Conservation (phyloP, 225 moss, liverwort and hornwort species). For the Marchantia polymorpha region DNA sequence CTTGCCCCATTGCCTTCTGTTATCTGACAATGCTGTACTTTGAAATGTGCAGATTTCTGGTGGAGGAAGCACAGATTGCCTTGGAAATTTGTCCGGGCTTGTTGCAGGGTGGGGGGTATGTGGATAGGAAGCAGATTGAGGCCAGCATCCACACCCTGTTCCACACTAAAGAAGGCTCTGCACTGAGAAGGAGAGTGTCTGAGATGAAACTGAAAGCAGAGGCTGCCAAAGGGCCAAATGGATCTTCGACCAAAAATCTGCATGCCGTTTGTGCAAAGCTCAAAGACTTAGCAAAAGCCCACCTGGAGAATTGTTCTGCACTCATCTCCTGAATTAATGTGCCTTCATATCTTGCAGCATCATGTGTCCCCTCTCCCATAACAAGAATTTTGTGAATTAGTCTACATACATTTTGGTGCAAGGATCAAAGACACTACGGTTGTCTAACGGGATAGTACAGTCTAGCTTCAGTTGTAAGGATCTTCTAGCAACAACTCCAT, state of each 20-base stretch:
- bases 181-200: conserved; percentile 13
- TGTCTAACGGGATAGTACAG: too few species aligned
- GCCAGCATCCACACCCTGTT: conserved; percentile 27
- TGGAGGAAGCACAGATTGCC: conserved; percentile 22
- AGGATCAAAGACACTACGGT: too few species aligned
- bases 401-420: too few species aligned
- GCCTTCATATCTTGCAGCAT: too few species aligned
- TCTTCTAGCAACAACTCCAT: too few species aligned
- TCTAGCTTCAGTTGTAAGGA: too few species aligned
- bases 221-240: conserved; percentile 17
- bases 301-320: too few species aligned
- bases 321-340: too few species aligned
- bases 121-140: conserved; percentile 24
- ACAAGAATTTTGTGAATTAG: too few species aligned
- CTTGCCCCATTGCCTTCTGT: too few species aligned
- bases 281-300: not conserved
- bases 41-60: conserved; percentile 18
- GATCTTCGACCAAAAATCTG: conserved; percentile 3
- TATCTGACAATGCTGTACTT: too few species aligned
- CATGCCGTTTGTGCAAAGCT: conserved; percentile 1
- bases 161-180: conserved; percentile 22
- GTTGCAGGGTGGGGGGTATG: not conserved
- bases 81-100: conserved; percentile 18
- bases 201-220: conserved; percentile 6
- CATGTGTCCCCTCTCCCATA: too few species aligned